A percentile compares a stretch with the other conserved stretches of the same genome.
Conservation (phyloP, 2,329 filamentous ascomycete species). For the Talaromyces sp. region DNA sequence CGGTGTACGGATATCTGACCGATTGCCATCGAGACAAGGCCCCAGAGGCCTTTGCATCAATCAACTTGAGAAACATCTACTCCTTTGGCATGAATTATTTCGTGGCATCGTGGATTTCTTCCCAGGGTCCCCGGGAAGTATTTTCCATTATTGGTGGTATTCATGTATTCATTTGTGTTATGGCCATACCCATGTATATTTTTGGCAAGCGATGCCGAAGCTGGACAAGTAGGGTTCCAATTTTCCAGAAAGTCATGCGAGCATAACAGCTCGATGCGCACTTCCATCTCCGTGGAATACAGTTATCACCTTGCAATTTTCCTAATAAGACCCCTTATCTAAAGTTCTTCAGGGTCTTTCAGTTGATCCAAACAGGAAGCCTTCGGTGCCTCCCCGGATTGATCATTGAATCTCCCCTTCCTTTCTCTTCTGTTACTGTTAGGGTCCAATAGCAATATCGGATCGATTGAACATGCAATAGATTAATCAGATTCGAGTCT, state of each 20-base stretch:
- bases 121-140: slow-evolving; percentile 30
- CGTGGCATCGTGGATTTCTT: background rate
- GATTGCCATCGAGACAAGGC: slow-evolving; percentile 37
- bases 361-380: background rate
- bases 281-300: too few species aligned
- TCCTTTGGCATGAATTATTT: slow-evolving; percentile 33
- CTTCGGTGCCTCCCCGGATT: background rate
- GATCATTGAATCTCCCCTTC: background rate
- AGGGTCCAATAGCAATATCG: too few species aligned
- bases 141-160: slow-evolving; percentile 36
- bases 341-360: background rate
- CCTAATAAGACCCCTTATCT: background rate
- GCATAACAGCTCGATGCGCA: background rate
- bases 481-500: background rate
- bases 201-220: slow-evolving; percentile 36
- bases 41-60: slow-evolving; percentile 31
- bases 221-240: slow-evolving; percentile 21
- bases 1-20: slow-evolving; percentile 37
- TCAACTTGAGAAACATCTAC: slow-evolving; percentile 33
- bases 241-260: background rate
- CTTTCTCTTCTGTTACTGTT: background rate
- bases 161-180: slow-evolving; percentile 37
- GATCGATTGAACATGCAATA: background rate
- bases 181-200: slow-evolving; percentile 37
- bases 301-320: background rate